phyloP scores from a whole-genome alignment of 1,284 basidiomycete species.

The Cutaneotrichosporon dermatis region DNA sequence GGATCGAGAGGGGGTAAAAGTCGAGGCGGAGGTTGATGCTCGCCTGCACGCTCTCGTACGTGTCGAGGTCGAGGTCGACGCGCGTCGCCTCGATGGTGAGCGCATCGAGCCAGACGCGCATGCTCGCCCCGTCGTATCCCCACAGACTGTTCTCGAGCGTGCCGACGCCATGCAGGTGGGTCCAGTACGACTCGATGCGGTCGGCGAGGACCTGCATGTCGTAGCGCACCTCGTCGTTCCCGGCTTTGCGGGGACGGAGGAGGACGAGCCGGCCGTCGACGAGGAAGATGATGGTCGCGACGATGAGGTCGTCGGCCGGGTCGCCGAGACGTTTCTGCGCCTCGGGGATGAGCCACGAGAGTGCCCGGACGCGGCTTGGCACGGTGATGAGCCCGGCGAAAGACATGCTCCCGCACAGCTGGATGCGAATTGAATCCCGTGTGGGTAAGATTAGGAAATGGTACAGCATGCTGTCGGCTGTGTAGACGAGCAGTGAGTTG shows the following conservation, averaged over 20 bases:
- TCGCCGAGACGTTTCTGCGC: slow-evolving; percentile 95
- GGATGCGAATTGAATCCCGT: slow-evolving; percentile 72
- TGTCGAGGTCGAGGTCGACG: slow-evolving; percentile 51
- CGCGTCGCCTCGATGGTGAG: slow-evolving; percentile 69
- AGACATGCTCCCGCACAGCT: slow-evolving; percentile 89
- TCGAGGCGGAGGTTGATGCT: slow-evolving; percentile 85
- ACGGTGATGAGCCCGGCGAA: slow-evolving; percentile 86
- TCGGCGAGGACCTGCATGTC: slow-evolving; percentile 97
- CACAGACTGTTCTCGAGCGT: slow-evolving; percentile 94
- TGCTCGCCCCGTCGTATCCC: slow-evolving; percentile 87
- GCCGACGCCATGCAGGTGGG: slow-evolving; percentile 85
- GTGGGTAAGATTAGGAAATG: slow-evolving; percentile 92
- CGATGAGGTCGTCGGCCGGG: slow-evolving; percentile 84
- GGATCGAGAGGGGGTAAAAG: slow-evolving; percentile 91
- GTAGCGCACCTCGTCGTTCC: slow-evolving; percentile 78
- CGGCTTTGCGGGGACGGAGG: slow-evolving; percentile 76
- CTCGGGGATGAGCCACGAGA: slow-evolving; percentile 95
- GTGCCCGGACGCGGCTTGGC: slow-evolving; percentile 76
- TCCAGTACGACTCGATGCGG: slow-evolving; percentile 97
- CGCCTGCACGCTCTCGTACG: slow-evolving; percentile 72
- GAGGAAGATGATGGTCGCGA: slow-evolving; percentile 93
- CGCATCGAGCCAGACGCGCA: slow-evolving; percentile 93
- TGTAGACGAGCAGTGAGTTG: slow-evolving; percentile 94
- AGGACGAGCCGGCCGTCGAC: slow-evolving; percentile 89
- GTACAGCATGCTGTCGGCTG: slow-evolving; percentile 87